phyloP scores from a whole-genome alignment of 2,329 filamentous ascomycete genomes.

The Verticillium dahliae region DNA sequence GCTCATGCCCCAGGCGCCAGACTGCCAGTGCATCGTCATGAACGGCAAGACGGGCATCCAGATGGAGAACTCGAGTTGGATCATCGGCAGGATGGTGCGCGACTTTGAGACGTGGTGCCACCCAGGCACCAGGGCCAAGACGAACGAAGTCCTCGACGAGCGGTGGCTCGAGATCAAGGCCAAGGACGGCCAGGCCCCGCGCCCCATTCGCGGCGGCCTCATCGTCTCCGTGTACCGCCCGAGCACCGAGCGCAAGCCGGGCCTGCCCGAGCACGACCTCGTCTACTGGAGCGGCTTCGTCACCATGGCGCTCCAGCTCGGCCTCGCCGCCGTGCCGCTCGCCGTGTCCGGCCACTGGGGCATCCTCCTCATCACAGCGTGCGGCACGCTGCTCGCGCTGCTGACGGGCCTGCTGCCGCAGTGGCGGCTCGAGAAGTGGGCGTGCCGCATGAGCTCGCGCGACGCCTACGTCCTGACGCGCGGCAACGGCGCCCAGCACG shows the following conservation, averaged over 20 bases:
- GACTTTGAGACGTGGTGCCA: constrained; percentile 28
- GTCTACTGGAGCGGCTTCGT: constrained; percentile 19
- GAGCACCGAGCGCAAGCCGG: background rate
- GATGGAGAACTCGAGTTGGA: constrained; percentile 31
- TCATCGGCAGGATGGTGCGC: constrained; percentile 33
- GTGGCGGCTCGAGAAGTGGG: constrained; percentile 37
- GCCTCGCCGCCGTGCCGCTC: constrained; percentile 25
- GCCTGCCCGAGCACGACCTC: constrained; percentile 13
- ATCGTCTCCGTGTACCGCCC: constrained; percentile 18
- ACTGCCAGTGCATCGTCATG: constrained; percentile 25
- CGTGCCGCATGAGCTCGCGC: constrained; percentile 21
- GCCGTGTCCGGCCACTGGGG: constrained; percentile 26
- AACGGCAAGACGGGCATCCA: constrained; percentile 27
- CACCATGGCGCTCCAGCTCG: constrained; percentile 21
- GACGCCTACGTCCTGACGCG: constrained; percentile 27
- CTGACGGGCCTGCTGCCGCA: constrained; percentile 28
- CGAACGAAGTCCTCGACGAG: constrained; percentile 10
- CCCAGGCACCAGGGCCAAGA: background rate
- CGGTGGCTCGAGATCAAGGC: constrained; percentile 3
- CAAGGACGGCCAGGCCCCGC: constrained; percentile 4
- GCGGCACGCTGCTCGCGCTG: constrained; percentile 28
- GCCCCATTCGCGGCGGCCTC: constrained; percentile 16
- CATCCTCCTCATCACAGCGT: constrained; percentile 29
- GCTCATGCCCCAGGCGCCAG: constrained; percentile 19
- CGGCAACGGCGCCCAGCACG: constrained; percentile 33